A percentile compares a stretch with the other conserved stretches of the same genome.
phyloP scores from a whole-genome alignment of 805 yeast genomes.

The Ogataea kodamae region DNA sequence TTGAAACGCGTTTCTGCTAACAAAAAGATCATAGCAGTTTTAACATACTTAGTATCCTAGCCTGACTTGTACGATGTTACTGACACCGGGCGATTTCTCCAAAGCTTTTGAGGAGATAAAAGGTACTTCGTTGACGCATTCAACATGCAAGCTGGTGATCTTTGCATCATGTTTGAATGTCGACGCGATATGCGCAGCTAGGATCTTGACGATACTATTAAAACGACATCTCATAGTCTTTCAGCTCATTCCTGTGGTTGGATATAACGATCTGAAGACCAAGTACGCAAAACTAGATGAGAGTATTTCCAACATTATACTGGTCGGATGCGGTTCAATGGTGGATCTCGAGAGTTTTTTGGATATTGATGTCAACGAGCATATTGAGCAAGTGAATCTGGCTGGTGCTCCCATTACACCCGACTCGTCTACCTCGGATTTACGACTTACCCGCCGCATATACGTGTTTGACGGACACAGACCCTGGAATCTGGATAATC shows the following conservation, averaged over 20 bases:
- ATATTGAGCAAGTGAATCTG: constrained; percentile 34
- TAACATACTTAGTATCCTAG: no score
- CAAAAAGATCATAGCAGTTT: no score
- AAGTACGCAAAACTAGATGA: constrained; percentile 65
- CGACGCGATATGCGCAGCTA: constrained; percentile 88
- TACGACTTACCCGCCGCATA: constrained; percentile 50
- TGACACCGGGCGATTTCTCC: constrained; percentile 66
- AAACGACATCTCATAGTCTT: constrained; percentile 81
- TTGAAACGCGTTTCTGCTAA: no score
- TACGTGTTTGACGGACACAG: constrained; percentile 89
- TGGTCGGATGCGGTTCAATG: constrained; percentile 93
- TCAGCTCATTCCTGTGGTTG: constrained; percentile 89
- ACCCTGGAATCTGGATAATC: constrained; percentile 94
- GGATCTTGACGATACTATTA: constrained; percentile 64
- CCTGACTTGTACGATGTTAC: no score
- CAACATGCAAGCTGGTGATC: constrained; percentile 84
- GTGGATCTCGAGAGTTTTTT: constrained; percentile 76
- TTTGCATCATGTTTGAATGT: constrained; percentile 89
- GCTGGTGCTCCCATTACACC: constrained; percentile 21
- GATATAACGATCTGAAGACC: constrained; percentile 70
- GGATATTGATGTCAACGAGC: constrained; percentile 56
- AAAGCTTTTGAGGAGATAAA: constrained; percentile 65
- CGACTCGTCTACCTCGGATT: constrained; percentile 27
- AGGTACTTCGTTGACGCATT: constrained; percentile 75
- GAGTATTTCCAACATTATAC: constrained; percentile 70